A percentile compares a stretch with the other conserved stretches of the same genome.
phyloP scores from a whole-genome alignment of 441 rosid species.

The Corymbia citriodora region DNA sequence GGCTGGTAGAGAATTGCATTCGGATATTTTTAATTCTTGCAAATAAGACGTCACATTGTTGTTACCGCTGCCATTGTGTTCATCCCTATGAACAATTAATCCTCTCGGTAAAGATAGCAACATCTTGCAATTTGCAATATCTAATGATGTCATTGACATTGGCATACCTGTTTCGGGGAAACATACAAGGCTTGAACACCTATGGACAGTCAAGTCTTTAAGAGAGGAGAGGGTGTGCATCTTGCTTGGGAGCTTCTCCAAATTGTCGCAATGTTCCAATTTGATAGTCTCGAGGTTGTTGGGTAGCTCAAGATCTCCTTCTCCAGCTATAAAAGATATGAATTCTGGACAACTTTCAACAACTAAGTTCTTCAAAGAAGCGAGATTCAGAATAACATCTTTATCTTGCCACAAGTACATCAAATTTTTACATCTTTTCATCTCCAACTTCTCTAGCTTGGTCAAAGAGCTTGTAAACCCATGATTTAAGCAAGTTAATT shows the following conservation, averaged over 20 bases:
- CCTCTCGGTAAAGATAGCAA: background rate
- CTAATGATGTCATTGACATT: accelerated
- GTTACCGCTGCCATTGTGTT: background rate
- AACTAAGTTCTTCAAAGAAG: background rate
- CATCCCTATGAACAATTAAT: background rate
- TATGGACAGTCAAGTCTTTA: accelerated
- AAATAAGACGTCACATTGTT: background rate
- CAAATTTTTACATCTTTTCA: accelerated
- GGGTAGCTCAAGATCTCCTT: background rate
- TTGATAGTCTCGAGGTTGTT: background rate
- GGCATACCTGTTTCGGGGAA: background rate
- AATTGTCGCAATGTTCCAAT: accelerated
- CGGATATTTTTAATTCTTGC: accelerated
- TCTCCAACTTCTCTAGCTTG: background rate
- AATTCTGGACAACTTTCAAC: accelerated
- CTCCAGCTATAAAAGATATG: background rate
- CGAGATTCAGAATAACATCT: background rate
- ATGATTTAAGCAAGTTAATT: background rate
- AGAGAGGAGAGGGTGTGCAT: background rate
- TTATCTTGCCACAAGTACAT: background rate
- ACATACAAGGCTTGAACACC: background rate
- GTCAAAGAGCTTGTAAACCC: background rate
- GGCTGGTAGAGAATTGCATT: background rate
- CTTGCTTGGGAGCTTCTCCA: background rate
- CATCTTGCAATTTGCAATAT: accelerated